Base-by-base conservation (phyloP, 2,329 filamentous ascomycete genomes). In the Fusarium gaditjirri region DNA sequence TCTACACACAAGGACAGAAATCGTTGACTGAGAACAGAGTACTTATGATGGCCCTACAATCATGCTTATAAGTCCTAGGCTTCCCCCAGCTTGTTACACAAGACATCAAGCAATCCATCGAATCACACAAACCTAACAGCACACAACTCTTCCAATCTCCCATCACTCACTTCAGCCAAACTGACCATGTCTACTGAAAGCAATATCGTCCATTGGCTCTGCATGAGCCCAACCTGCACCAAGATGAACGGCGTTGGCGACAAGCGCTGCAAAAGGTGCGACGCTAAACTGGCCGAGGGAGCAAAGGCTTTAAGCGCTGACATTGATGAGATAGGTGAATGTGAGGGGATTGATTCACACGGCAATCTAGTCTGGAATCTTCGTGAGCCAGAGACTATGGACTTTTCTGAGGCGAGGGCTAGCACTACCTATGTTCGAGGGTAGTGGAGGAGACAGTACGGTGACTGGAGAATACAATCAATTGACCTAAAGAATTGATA, bases 1-100 rank as follows among this genome's bases (percentile, higher is more conserved):
- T 7, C 1, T 31, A 6, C 4, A 14, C 9, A 0, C 23, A 12
- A 14, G 23, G 23, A 53, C 13, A 5, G 0, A 6, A 2, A 10
- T 14, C 0, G 8, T 21, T 10, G 8, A 5, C 21, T 4, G 36
- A 42, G 36, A 31, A 29, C 14, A 19, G 6, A 39, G 21, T 3
- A 0, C 25, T 11, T 5, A 8, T 17, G 17, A 14, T n/a, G 4
- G 4, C 14, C 17, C 25, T 41, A 5, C 6, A 19, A 6, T 19
- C 21, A 29, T 0, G 10, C 14, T 42, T 23, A 31, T 23, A 54
- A 54, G 21, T 19, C 21, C 1, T 16, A 31, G 8, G 4, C 3
- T 4, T 54, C 6, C 33, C 9, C 13, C 11, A 3, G 16, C 36
- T 31, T 54, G 21, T 31, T 42, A 16, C 25, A 23, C 52, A n/a